Percentiles rank a stretch among this genome's conserved stretches.
Conservation (phyloP, 345 rosid genomes). For the Hypericum androsaemum region DNA sequence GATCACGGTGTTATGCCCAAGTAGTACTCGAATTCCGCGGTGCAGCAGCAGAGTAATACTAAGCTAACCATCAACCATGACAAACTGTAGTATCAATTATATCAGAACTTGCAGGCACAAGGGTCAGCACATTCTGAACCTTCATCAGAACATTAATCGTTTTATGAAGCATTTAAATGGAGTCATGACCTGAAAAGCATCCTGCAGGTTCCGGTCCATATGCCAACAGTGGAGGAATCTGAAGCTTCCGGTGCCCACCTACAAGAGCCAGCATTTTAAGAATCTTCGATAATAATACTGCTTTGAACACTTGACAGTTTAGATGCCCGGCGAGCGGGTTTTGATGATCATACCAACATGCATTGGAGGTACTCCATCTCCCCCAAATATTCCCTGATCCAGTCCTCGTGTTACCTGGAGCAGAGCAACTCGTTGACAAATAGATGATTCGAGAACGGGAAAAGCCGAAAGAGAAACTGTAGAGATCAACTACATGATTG, state of each 20-base stretch:
- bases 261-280: conserved; percentile 4
- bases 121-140: too few species aligned
- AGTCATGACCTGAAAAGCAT: conserved; percentile 66
- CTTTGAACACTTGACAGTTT: neutral
- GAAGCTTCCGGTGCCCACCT: conserved; percentile 86
- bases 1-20: conserved; percentile 5
- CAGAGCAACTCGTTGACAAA: neutral
- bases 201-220: conserved; percentile 99
- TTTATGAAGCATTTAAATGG: neutral
- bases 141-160: too few species aligned
- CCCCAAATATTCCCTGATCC: conserved; percentile 89
- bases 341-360: conserved; percentile 44
- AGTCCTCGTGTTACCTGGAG: conserved; percentile 71
- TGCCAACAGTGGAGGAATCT: conserved; percentile 79
- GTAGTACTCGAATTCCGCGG: neutral
- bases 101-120: too few species aligned
- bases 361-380: conserved; percentile 93
- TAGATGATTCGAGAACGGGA: neutral
- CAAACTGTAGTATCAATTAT: too few species aligned
- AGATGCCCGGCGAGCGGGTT: neutral
- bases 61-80: too few species aligned
- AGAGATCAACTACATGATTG: neutral
- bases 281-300: conserved; percentile 2
- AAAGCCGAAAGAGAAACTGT: neutral
- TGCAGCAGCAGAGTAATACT: too few species aligned